phyloP scores from a whole-genome alignment of 176 grass and related monocot species.

The Thinopyrum elongatum region DNA sequence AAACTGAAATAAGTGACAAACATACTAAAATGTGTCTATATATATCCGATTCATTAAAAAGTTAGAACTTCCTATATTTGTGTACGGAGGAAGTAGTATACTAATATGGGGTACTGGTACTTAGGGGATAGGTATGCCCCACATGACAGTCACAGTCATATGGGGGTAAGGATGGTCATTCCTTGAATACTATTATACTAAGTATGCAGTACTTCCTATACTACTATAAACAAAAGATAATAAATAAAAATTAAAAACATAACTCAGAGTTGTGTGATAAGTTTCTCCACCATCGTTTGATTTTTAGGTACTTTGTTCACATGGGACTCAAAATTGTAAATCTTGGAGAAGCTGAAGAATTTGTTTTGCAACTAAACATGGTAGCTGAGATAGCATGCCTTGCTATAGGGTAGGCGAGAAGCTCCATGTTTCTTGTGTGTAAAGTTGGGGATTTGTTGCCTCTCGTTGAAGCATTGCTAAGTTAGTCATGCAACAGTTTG shows the following conservation, averaged over 20 bases:
- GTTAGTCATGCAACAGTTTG: too few species aligned
- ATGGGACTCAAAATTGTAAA: background rate
- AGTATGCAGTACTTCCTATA: background rate
- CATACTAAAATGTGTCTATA: too few species aligned
- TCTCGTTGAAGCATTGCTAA: too few species aligned
- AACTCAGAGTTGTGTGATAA: background rate
- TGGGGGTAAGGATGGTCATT: too few species aligned
- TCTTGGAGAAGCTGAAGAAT: background rate
- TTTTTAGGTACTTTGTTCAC: background rate
- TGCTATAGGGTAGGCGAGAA: background rate
- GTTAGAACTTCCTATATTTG: too few species aligned
- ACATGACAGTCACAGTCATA: too few species aligned
- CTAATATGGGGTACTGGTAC: too few species aligned
- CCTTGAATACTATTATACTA: too few species aligned
- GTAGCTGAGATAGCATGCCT: background rate
- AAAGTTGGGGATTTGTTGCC: background rate
- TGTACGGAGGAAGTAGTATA: background rate
- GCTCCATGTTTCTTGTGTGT: background rate
- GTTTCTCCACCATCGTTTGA: background rate
- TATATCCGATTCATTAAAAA: too few species aligned
- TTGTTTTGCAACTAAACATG: background rate
- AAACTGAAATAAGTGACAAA: too few species aligned
- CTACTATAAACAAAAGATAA: background rate
- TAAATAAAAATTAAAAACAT: background rate
- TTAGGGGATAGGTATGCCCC: too few species aligned